phyloP scores from a whole-genome alignment of 2,329 filamentous ascomycete species.

The Aspergillus fumigatus region DNA sequence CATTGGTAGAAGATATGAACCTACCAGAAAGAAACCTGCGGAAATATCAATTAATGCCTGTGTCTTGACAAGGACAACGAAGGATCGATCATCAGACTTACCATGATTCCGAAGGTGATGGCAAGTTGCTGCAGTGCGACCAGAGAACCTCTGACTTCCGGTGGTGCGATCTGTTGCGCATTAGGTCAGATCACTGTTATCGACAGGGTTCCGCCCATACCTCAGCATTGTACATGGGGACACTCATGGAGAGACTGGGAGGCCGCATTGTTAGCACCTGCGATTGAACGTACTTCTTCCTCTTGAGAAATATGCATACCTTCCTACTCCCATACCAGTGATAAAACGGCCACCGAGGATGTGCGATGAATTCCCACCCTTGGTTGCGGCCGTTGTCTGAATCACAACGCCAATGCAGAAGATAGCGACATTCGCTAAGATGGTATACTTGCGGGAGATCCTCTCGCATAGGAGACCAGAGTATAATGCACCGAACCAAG shows the following conservation, averaged over 20 bases:
- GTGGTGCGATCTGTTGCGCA: constrained; percentile 27
- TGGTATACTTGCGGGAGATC: constrained; percentile 64
- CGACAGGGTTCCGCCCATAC: constrained; percentile 34
- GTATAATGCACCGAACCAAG: constrained; percentile 68
- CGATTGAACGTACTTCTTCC: neutral
- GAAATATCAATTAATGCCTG: neutral
- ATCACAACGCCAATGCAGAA: constrained; percentile 68
- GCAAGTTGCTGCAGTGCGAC: constrained; percentile 24
- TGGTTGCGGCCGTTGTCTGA: constrained; percentile 53
- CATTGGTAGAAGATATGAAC: constrained; percentile 13
- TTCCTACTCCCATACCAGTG: constrained; percentile 52
- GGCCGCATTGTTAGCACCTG: neutral
- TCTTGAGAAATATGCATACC: constrained; percentile 20
- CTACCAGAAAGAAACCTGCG: constrained; percentile 24
- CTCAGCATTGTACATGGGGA: constrained; percentile 47
- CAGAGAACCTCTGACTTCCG: neutral
- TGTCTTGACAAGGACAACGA: neutral
- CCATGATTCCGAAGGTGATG: constrained; percentile 57
- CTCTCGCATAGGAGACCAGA: constrained; percentile 69
- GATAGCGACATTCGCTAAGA: constrained; percentile 60
- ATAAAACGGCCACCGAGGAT: constrained; percentile 70
- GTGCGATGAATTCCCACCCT: constrained; percentile 47
- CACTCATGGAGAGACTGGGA: constrained; percentile 28
- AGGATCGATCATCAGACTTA: constrained; percentile 47
- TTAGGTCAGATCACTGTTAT: constrained; percentile 50